Conservation (phyloP, 1,139 yeast genomes). For the Candida tropicalis region DNA sequence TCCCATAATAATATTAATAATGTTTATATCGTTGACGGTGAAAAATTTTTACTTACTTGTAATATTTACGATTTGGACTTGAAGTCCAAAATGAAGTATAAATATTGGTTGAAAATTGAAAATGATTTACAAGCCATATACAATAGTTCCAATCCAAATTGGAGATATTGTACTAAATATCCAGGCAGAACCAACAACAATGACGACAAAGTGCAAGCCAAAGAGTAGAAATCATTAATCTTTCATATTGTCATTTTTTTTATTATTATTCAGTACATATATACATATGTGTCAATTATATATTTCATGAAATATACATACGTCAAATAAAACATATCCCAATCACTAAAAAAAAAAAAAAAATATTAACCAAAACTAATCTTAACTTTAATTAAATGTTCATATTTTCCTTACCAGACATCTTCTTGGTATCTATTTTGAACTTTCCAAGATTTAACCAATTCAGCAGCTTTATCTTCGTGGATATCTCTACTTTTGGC, state of each 20-base stretch:
- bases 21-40: constrained; percentile 20
- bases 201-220: not conserved
- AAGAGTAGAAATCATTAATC: too few species aligned
- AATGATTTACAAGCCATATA: constrained; percentile 36
- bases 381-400: too few species aligned
- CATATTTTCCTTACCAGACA: constrained; percentile 96
- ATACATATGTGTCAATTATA: too few species aligned
- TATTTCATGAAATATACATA: too few species aligned
- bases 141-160: constrained; percentile 36
- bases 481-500: constrained; percentile 59
- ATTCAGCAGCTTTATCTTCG: constrained; percentile 71
- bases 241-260: too few species aligned
- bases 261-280: too few species aligned
- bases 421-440: constrained; percentile 95
- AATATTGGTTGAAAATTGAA: constrained; percentile 47
- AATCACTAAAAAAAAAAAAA: not conserved
- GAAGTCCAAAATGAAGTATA: constrained; percentile 42
- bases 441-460: constrained; percentile 77
- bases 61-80: constrained; percentile 49
- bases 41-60: constrained; percentile 35
- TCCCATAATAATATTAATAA: constrained; percentile 38
- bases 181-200: not conserved
- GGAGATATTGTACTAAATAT: constrained; percentile 36
- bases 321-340: too few species aligned
- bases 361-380: not conserved